phyloP scores from a whole-genome alignment of 805 yeast genomes.

The Hyphopichia homilentoma region DNA sequence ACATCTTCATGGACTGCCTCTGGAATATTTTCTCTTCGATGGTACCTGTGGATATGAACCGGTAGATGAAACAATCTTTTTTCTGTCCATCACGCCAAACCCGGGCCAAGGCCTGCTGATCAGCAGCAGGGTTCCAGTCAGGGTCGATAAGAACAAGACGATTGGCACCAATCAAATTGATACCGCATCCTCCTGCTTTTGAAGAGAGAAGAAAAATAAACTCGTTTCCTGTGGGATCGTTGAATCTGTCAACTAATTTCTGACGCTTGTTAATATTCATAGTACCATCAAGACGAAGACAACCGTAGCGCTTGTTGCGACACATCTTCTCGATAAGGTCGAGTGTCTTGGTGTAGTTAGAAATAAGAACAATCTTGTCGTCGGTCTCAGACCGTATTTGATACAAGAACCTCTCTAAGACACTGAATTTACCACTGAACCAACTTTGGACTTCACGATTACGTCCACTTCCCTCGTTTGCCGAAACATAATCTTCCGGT shows the following conservation, averaged over 20 bases:
- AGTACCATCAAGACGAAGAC: constrained; percentile 85
- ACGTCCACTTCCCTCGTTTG: constrained; percentile 38
- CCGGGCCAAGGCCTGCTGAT: constrained; percentile 95
- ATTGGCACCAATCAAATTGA: constrained; percentile 94
- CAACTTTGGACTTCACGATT: constrained; percentile 71
- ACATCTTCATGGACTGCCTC: constrained; percentile 90
- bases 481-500: constrained; percentile 70
- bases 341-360: constrained; percentile 91
- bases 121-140: constrained; percentile 99
- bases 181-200: constrained; percentile 99
- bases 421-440: constrained; percentile 82
- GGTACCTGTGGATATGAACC: constrained; percentile 92
- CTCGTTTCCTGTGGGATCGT: constrained; percentile 84
- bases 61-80: constrained; percentile 91
- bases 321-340: constrained; percentile 89
- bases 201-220: constrained; percentile 87
- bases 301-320: constrained; percentile 68
- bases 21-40: constrained; percentile 96
- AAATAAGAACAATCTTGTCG: constrained; percentile 91
- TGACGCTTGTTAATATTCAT: constrained; percentile 91
- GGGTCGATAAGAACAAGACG: constrained; percentile 81
- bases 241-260: constrained; percentile 84
- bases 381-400: constrained; percentile 77
- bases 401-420: constrained; percentile 78
- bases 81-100: constrained; percentile 99